phyloP scores from a whole-genome alignment of 768 basidiomycete species.

The Lentinula lateritia region DNA sequence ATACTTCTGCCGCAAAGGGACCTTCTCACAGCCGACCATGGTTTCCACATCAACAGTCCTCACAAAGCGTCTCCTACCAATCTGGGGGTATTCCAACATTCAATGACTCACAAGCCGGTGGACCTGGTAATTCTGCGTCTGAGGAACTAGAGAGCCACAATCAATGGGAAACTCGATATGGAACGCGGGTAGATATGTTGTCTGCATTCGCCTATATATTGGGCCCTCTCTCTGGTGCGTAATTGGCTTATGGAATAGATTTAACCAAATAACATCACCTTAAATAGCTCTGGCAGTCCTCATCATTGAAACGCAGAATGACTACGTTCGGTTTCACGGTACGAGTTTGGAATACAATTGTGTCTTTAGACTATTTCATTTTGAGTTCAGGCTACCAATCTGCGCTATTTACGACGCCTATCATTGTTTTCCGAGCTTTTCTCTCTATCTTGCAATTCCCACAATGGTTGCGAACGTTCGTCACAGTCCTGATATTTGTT shows the following conservation, averaged over 20 bases:
- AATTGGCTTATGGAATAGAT: background rate
- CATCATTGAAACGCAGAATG: constrained; percentile 71
- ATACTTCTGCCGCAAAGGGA: constrained; percentile 21
- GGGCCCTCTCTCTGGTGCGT: constrained; percentile 65
- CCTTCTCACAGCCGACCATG: constrained; percentile 33
- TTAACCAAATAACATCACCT: background rate
- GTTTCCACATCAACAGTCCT: constrained; percentile 37
- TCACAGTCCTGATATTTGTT: constrained; percentile 39
- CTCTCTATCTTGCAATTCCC: constrained; percentile 49
- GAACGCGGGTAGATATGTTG: constrained; percentile 61
- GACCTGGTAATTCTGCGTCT: constrained; percentile 20
- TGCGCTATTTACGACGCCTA: constrained; percentile 61
- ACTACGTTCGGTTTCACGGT: constrained; percentile 79
- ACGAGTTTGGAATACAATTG: constrained; percentile 14
- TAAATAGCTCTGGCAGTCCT: constrained; percentile 53
- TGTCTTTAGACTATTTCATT: constrained; percentile 5
- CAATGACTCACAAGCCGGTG: constrained; percentile 34
- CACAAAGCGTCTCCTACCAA: constrained; percentile 50
- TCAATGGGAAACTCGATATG: constrained; percentile 68
- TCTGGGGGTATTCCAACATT: constrained; percentile 62
- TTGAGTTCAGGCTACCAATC: constrained; percentile 65
- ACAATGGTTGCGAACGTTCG: constrained; percentile 42
- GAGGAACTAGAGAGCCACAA: constrained; percentile 43
- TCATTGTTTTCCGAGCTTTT: constrained; percentile 51
- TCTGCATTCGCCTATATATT: constrained; percentile 61